Conservation (phyloP, 2,329 filamentous ascomycete genomes). For the Alternaria rosae region DNA sequence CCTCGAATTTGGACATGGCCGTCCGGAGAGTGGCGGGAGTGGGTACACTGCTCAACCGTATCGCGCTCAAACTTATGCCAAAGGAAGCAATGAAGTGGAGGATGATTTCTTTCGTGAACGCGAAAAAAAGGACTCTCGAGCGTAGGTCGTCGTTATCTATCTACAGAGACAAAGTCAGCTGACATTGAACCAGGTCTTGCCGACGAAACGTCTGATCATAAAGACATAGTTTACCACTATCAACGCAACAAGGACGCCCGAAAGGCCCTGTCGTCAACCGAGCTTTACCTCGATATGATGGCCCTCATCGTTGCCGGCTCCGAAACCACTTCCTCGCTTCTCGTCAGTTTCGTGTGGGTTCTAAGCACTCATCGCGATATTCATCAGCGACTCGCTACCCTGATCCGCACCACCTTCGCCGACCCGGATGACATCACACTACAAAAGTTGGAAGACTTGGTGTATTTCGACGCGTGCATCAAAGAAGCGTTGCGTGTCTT, state of each 20-base stretch:
- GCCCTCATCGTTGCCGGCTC: background rate
- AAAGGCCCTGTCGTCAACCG: background rate
- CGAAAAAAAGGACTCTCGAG: background rate
- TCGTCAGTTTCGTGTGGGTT: background rate
- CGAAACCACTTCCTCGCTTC: background rate
- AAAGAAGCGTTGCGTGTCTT: background rate
- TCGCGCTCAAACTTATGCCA: background rate
- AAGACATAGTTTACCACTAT: background rate
- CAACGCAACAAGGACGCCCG: background rate
- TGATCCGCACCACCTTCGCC: background rate
- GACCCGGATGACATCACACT: background rate
- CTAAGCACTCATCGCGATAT: background rate
- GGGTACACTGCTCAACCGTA: background rate
- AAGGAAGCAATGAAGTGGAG: background rate
- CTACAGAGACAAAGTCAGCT: background rate
- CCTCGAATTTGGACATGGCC: background rate
- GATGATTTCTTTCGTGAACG: background rate
- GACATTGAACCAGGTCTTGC: background rate
- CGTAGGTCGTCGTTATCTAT: background rate
- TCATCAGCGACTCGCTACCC: background rate
- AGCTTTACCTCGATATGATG: background rate
- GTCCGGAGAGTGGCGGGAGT: background rate
- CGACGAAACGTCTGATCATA: background rate
- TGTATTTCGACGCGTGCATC: background rate
- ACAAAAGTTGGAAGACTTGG: background rate